A percentile compares a stretch with the other conserved stretches of the same genome.
These are phyloP conservation scores for Amoebophrya sp. DNA, from an alignment of 169 alveolate species.

Conservation along the genomic window DNA sequence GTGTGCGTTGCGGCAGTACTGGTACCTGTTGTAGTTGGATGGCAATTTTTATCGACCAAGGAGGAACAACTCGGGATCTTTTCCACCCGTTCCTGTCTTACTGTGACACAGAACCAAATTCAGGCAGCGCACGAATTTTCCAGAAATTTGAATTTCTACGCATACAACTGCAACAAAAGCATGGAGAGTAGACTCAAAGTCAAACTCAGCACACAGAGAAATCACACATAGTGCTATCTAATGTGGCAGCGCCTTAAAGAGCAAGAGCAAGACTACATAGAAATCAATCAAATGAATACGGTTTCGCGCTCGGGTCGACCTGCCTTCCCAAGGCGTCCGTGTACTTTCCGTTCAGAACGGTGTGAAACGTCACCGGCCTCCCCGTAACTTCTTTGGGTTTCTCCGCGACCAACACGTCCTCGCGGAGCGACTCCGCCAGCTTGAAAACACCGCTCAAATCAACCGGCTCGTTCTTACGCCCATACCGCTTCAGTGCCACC, in stretches of 20 bases:
- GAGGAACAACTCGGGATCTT: neutral
- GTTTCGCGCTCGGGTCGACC: no score
- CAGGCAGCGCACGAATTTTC: neutral
- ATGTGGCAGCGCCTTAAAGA: no score
- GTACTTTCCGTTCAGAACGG: neutral
- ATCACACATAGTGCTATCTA: no score
- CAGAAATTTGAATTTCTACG: no score
- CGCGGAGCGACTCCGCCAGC: neutral
- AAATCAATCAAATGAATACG: no score
- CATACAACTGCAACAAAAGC: neutral
- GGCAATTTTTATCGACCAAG: no score
- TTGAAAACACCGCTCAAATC: neutral
- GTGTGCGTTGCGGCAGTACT: neutral
- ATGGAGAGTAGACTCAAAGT: neutral
- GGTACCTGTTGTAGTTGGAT: neutral
- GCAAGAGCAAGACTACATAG: neutral
- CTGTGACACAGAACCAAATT: neutral
- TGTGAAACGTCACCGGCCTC: neutral
- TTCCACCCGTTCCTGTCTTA: neutral
- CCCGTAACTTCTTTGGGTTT: neutral
- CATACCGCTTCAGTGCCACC: neutral
- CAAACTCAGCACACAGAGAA: no score
- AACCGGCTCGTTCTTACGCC: neutral
- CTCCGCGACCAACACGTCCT: neutral
- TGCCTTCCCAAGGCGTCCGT: neutral